Base-by-base conservation (phyloP, 805 yeast genomes). In the Ogataea saltuana region DNA sequence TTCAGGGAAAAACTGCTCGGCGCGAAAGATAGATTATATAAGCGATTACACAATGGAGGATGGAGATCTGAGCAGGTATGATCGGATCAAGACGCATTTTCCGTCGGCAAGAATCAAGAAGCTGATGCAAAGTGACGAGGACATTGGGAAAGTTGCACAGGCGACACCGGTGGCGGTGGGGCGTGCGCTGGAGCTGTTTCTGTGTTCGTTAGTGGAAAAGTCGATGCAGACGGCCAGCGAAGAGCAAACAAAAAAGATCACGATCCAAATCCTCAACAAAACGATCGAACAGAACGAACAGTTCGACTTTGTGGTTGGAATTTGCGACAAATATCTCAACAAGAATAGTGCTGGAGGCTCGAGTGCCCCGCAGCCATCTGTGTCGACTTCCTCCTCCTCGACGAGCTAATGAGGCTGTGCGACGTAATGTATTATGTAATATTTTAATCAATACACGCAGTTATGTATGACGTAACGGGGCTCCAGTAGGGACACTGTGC, bases 151-250 rank as follows among this genome's bases (percentile, higher is more conserved):
- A 61, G 98, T 93, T 4, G 97, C 99, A 3, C 97, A 90, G 60
- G 97, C 97, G 2, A 95, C 99, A 2, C 99, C 99, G 0, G 85
- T 91, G n/a, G 91, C 91, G 13, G 96, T 93, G 7, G 97, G 98
- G 6, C 78, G 97, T 49, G 96, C 99, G 0, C 71, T 93, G 40
- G 98, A 93, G 67, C 76, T 88, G 48, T 93, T 93, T 62, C 80
- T 93, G 76, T 88, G 95, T 39, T 80, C 93, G 42, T 72, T 93
- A 43, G 95, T 93, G 38, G 90, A 87, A 55, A 88, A 86, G 35
- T 76, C 95, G 16, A 82, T 88, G 39, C 74, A 77, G 30, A 88
- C 85, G 50, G 96, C 97, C 4, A 78, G 81, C 41, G 71, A 71
- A 35, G 75, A 80, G 46, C 93, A 91, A 10, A 81, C 83, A 12